These are phyloP conservation scores for Xylaria sp. DNA, from an alignment of 2,329 filamentous ascomycete genomes.

Conservation along the genomic window DNA sequence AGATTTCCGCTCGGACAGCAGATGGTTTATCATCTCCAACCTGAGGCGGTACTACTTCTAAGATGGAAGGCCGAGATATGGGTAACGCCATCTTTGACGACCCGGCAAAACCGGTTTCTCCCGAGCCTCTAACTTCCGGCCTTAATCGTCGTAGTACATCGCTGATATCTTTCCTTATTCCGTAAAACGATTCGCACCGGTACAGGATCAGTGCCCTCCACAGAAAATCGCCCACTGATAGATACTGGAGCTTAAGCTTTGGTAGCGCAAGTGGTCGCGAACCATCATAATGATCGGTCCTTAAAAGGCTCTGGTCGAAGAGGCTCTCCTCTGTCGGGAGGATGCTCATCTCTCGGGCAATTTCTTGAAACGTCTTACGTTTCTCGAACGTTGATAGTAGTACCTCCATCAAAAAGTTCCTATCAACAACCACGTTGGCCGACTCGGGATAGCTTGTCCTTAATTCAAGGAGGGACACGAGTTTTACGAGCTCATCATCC, in stretches of 20 bases:
- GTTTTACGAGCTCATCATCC: slow-evolving; percentile 76
- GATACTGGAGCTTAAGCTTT: slow-evolving; percentile 94
- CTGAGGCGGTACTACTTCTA: slow-evolving; percentile 83
- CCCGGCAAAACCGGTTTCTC: slow-evolving; percentile 79
- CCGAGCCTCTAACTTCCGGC: slow-evolving; percentile 71
- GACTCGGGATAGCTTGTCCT: slow-evolving; percentile 83
- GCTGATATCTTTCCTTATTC: slow-evolving; percentile 91
- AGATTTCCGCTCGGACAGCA: slow-evolving; percentile 85
- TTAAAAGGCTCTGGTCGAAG: slow-evolving; percentile 80
- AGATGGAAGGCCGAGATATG: slow-evolving; percentile 84
- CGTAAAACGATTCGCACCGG: slow-evolving; percentile 90
- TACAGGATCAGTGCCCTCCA: slow-evolving; percentile 93
- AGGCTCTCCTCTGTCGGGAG: slow-evolving; percentile 85
- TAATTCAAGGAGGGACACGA: slow-evolving; percentile 79
- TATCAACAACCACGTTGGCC: slow-evolving; percentile 70
- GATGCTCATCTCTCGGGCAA: slow-evolving; percentile 74
- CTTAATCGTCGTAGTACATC: slow-evolving; percentile 81
- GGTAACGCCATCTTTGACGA: slow-evolving; percentile 93
- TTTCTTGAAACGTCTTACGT: slow-evolving; percentile 83
- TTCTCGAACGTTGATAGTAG: slow-evolving; percentile 80
- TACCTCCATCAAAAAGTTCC: slow-evolving; percentile 74
- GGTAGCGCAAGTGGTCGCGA: slow-evolving; percentile 88
- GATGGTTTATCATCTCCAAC: slow-evolving; percentile 88
- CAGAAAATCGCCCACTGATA: slow-evolving; percentile 95
- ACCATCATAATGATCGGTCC: slow-evolving; percentile 88